Evolutionary conservation across 495 filamentous ascomycete species (phyloP), one percentile per base, ranked within the genome.

Genomic region (Neurospora tetraspora): DNA sequence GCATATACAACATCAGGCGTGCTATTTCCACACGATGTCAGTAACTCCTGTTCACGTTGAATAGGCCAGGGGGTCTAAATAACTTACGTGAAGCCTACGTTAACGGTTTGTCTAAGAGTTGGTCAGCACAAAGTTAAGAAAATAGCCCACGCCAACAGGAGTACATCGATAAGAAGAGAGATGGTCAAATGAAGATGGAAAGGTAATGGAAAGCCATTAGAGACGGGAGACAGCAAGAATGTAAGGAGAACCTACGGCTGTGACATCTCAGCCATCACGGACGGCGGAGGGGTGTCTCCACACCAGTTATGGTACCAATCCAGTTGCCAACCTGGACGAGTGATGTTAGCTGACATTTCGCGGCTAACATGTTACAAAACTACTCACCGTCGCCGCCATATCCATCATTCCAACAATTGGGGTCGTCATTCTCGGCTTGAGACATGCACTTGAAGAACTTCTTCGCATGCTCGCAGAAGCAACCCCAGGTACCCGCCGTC

Each of bases 71-170:
- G 4, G 4, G n/a, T 11, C 42, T 42, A 1, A 16, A 8, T 11
- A n/a, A 71, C 77, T 27, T 77, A 78, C 77, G 73, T 73, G 38
- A 79, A 71, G 5, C 73, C 72, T 20, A 79, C 53, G 45, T 68
- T 59, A 20, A 79, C 77, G n/a, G 72, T 75, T 4, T 68, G 59
- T 34, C 73, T 77, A 14, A 5, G 38, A 0, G 9, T 8, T 18
- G 6, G 27, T 65, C 12, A 65, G 53, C 27, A 65, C 23, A 4
- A 31, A 7, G 12, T 23, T 0, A 31, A 31, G 20, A 12, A 12
- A 36, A 36, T 36, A 36, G 34, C 45, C 45, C 20, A 16, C 5
- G 11, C 2, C 53, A 14, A 1, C 2, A 31, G 6, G 34, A 36
- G 34, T 7, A 36, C 34, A 36, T 36, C 34, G 6, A 6, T 36